Percentiles rank a stretch among this genome's conserved stretches.
Evolutionary conservation across 345 rosid genomes (phyloP).

Genomic region (Hibiscus syriacus): DNA sequence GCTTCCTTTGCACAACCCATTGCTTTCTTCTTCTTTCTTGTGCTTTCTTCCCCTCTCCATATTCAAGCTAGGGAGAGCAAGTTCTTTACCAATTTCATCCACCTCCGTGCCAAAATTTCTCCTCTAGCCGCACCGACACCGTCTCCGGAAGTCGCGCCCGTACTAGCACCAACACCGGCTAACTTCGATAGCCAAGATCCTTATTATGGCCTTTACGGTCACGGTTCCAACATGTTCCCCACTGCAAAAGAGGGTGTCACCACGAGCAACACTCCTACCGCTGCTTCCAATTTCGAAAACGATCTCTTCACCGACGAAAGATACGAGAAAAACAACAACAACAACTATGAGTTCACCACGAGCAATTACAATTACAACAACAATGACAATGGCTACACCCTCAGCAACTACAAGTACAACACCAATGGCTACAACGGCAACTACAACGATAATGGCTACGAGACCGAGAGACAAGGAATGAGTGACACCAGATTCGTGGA

Average conservation of each 20-base stretch:
- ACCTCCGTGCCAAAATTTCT: background rate
- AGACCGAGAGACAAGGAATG: constrained; percentile 34
- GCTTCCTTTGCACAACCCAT: constrained; percentile 9
- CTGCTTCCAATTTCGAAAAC: constrained; percentile 15
- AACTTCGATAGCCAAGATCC: background rate
- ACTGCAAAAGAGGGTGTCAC: constrained; percentile 14
- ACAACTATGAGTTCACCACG: constrained; percentile 14
- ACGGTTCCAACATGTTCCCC: constrained; percentile 16
- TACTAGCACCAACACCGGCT: background rate
- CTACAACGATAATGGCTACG: constrained; percentile 4
- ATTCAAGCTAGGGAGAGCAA: constrained; percentile 25
- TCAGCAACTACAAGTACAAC: constrained; percentile 7
- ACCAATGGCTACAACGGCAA: too few relatives aligned
- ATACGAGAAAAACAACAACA: constrained; percentile 13
- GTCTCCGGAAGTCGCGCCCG: too few relatives aligned
- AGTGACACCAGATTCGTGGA: constrained; percentile 42
- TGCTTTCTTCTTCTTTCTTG: constrained; percentile 14
- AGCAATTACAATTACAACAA: constrained; percentile 16
- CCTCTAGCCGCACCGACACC: too few relatives aligned
- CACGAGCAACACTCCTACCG: constrained; percentile 7
- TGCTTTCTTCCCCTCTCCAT: constrained; percentile 13
- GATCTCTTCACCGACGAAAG: constrained; percentile 15
- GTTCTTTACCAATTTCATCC: constrained; percentile 24
- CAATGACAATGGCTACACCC: too few relatives aligned
- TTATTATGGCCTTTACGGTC: constrained; percentile 31